Evolutionary conservation across 192 early-diverging fungal genomes (phyloP).

Genomic region (Coemansia sp.): DNA sequence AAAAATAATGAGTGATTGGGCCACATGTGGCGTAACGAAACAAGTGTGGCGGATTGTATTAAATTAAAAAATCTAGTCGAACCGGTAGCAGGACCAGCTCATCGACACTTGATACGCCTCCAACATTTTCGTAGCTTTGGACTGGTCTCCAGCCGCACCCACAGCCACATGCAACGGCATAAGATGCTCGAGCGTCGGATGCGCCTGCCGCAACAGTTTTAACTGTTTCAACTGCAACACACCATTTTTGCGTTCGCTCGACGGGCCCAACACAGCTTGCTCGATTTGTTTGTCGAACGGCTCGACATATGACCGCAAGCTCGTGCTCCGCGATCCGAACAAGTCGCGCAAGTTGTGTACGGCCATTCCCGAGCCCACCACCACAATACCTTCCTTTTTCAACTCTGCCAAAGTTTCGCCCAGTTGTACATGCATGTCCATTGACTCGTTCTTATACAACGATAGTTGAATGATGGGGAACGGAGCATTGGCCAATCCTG

Average conservation of each 20-base stretch:
- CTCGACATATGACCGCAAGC: conserved; percentile 54
- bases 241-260: conserved; percentile 39
- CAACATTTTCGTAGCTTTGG: conserved; percentile 32
- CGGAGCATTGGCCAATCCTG: conserved; percentile 53
- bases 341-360: conserved; percentile 66
- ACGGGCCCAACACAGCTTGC: conserved; percentile 21
- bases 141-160: conserved; percentile 58
- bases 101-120: conserved; percentile 34
- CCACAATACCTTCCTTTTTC: conserved; percentile 60
- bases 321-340: conserved; percentile 26
- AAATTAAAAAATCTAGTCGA: no score
- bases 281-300: conserved; percentile 63
- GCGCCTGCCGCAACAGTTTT: conserved; percentile 51
- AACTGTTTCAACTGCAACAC: conserved; percentile 49
- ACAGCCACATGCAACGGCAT: conserved; percentile 67
- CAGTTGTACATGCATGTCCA: conserved; percentile 57
- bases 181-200: conserved; percentile 69
- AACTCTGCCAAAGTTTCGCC: conserved; percentile 52
- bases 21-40: no score
- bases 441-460: conserved; percentile 57
- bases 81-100: conserved; percentile 34
- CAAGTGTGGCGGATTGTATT: no score
- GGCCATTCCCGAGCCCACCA: conserved; percentile 67
- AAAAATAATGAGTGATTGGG: not conserved
- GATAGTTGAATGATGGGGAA: conserved; percentile 71